Evolutionary conservation across 192 early-diverging fungal species (phyloP).

Genomic region (Funneliformis mosseae): DNA sequence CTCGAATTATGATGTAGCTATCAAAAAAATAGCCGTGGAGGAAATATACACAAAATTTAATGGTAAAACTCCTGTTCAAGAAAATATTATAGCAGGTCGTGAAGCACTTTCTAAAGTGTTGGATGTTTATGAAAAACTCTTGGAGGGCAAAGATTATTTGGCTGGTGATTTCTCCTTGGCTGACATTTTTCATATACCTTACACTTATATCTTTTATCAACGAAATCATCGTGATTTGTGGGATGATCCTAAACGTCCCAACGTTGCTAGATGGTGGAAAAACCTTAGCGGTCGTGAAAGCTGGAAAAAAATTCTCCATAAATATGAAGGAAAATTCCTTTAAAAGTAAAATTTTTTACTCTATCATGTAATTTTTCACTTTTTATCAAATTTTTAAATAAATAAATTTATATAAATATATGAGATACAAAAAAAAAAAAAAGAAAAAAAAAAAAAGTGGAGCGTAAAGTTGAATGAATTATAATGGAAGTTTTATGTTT

Average conservation of each 20-base stretch:
- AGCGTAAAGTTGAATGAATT: no score
- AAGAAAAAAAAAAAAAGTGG: no score
- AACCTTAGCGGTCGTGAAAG: no score
- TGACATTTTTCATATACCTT: slow-evolving; percentile 32
- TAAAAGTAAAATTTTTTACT: no score
- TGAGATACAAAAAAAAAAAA: no score
- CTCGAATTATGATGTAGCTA: neutral
- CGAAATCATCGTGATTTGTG: neutral
- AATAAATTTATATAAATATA: no score
- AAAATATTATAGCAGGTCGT: neutral
- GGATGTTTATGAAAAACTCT: slow-evolving; percentile 30
- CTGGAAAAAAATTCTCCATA: no score
- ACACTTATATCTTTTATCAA: neutral
- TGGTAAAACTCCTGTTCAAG: slow-evolving; percentile 9
- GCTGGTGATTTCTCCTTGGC: slow-evolving; percentile 31
- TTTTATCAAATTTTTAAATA: no score
- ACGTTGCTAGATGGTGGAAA: slow-evolving; percentile 37
- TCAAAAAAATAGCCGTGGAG: neutral
- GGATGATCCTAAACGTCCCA: slow-evolving; percentile 15
- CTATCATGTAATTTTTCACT: no score
- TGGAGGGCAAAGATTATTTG: slow-evolving; percentile 37
- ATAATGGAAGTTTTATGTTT: no score
- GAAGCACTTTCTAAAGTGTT: neutral
- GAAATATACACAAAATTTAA: neutral
- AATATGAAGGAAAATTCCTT: no score